Percentiles rank a stretch among this genome's conserved stretches.
These are phyloP conservation scores for Russula griseocarnosa DNA, from an alignment of 768 basidiomycete species.

Conservation along the genomic window DNA sequence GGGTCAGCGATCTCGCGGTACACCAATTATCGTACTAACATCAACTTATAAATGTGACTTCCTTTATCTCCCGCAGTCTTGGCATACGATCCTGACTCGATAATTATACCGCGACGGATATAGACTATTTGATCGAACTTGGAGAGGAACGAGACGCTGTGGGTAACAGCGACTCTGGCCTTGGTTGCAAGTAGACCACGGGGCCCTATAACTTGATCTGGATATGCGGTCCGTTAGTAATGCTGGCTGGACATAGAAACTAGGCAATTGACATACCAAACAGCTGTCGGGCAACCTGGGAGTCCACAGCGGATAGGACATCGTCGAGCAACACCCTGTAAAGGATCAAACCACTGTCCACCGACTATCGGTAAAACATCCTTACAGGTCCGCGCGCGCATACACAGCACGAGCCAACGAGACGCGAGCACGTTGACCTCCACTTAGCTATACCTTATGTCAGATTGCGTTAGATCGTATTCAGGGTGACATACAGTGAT, in stretches of 20 bases:
- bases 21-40: slow-evolving; percentile 45
- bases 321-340: slow-evolving; percentile 78
- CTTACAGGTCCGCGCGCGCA: slow-evolving; percentile 82
- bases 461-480: slow-evolving; percentile 1
- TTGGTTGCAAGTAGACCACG: slow-evolving; percentile 76
- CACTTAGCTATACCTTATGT: slow-evolving; percentile 51
- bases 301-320: slow-evolving; percentile 79
- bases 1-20: not conserved
- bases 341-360: slow-evolving; percentile 3
- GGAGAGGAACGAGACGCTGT: slow-evolving; percentile 77
- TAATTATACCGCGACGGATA: slow-evolving; percentile 75
- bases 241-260: not conserved
- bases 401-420: slow-evolving; percentile 87
- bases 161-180: slow-evolving; percentile 82
- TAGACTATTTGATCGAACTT: slow-evolving; percentile 73
- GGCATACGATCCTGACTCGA: slow-evolving; percentile 68
- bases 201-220: slow-evolving; percentile 85
- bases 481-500: slow-evolving; percentile 51
- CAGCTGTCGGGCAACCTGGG: slow-evolving; percentile 84
- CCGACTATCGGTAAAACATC: not conserved
- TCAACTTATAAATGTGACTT: slow-evolving; percentile 66
- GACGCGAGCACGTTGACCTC: slow-evolving; percentile 81
- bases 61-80: slow-evolving; percentile 55
- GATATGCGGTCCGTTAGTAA: slow-evolving; percentile 9
- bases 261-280: slow-evolving; percentile 49